Evolutionary conservation across 1,284 basidiomycete species (phyloP), one percentile per base, ranked within the genome.

Genomic region (Rugosomyces carneus): DNA sequence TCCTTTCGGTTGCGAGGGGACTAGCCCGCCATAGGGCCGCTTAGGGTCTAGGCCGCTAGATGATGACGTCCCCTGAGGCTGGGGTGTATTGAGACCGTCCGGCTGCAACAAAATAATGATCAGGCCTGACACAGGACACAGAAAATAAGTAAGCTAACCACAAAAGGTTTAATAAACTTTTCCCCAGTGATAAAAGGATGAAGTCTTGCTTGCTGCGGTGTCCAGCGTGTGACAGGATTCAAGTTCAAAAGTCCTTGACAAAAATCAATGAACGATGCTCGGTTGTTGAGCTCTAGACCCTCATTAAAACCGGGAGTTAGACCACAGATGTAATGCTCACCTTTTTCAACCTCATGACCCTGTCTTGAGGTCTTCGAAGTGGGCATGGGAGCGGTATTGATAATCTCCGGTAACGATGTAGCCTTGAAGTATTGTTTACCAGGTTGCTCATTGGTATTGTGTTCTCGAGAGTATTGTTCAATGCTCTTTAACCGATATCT

Each of bases 361-460:
- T 89, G 88, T 52, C 90, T 78, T 43, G 83, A 84, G 2, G 78
- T 72, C 60, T 88, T 87, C 58, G 81, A 81, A 31, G 74, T 73
- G 18, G 91, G 84, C 75, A 95, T 84, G 16, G 94, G 93, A 46
- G 96, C 94, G 47, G 89, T 89, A 65, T 93, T 93, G 65, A 99
- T 89, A 59, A 99, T 96, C 50, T 99, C 95, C 3, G 90, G 92
- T 40, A 99, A 69, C 16, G 91, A 88, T 13, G 83, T 92, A 19
- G 93, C 92, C 64, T 93, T 93, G 75, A 99, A 99, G 66, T 99
- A 99, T 66, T 97, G 93, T 66, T 99, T 98, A 57, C 92, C 93
- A 0, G 94, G 93, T 63, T 96, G 93, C 64, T 99, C 95, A 56
- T 93, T 88, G 7, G 89, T 88, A 52, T 89, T 89, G 66, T 96